These are phyloP conservation scores for Alternaria hordeiaustralica DNA, from an alignment of 2,329 filamentous ascomycete genomes.

Conservation along the genomic window DNA sequence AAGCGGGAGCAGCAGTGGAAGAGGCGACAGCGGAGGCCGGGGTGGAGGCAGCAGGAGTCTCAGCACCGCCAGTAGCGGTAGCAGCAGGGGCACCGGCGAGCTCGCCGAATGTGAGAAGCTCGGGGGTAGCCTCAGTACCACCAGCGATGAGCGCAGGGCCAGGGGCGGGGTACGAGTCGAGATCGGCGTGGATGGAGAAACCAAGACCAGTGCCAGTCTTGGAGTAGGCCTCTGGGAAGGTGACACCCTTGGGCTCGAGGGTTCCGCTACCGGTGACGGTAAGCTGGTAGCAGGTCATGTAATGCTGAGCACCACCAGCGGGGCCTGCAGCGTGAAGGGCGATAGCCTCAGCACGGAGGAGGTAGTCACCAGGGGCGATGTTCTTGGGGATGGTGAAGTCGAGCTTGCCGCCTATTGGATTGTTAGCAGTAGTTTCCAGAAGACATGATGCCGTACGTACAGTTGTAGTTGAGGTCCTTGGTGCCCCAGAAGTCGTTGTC, in stretches of 20 bases:
- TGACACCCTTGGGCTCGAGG: constrained; percentile 51
- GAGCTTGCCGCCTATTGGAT: constrained; percentile 25
- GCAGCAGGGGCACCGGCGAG: constrained; percentile 30
- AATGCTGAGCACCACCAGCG: constrained; percentile 54
- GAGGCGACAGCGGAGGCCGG: constrained; percentile 12
- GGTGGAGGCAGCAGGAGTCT: constrained; percentile 24
- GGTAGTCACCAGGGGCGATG: constrained; percentile 53
- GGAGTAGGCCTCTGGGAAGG: constrained; percentile 55
- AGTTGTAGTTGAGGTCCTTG: constrained; percentile 53
- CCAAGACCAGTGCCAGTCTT: constrained; percentile 51
- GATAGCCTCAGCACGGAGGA: constrained; percentile 55
- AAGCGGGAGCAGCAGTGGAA: constrained; percentile 7
- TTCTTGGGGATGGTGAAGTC: constrained; percentile 48
- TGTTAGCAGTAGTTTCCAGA: background rate
- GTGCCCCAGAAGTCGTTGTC: constrained; percentile 51
- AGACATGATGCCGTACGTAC: background rate
- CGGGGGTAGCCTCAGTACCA: constrained; percentile 30
- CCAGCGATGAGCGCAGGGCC: constrained; percentile 46
- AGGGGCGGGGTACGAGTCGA: constrained; percentile 51
- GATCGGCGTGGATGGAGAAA: constrained; percentile 51
- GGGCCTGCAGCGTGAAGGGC: constrained; percentile 52
- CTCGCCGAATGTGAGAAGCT: constrained; percentile 34
- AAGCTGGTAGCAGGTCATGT: constrained; percentile 55
- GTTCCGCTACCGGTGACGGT: constrained; percentile 47
- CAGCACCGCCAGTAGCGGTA: constrained; percentile 20